Evolutionary conservation across 257 asterid species (phyloP).

Genomic region (Paulownia fortunei): DNA sequence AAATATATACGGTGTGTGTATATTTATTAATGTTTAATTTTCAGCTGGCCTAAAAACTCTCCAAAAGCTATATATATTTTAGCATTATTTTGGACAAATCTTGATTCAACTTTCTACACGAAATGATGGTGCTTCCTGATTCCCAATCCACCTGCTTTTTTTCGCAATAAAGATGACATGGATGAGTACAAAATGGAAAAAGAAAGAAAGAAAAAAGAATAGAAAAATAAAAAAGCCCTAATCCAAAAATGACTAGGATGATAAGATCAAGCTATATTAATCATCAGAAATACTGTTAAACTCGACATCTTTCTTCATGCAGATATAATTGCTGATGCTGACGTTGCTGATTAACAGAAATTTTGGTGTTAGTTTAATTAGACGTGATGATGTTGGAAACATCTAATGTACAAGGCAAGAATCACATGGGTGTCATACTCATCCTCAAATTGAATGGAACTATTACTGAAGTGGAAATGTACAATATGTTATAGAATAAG

Average conservation of each 20-base stretch:
- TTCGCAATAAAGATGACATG: not conserved
- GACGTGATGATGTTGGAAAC: not conserved
- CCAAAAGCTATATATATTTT: too few species aligned
- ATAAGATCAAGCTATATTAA: conserved; percentile 29
- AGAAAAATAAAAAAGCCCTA: not conserved
- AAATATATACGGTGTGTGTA: too few species aligned
- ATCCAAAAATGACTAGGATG: conserved; percentile 32
- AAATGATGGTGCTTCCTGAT: not conserved
- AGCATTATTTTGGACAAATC: not conserved
- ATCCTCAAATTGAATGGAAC: conserved; percentile 18
- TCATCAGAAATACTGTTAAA: conserved; percentile 2
- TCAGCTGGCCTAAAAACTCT: not conserved
- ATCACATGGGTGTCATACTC: conserved; percentile 23
- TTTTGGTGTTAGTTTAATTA: not conserved
- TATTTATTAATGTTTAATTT: too few species aligned
- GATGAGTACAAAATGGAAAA: not conserved
- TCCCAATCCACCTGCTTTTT: not conserved
- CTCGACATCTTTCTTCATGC: not conserved
- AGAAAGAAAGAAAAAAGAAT: not conserved
- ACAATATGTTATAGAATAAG: not conserved
- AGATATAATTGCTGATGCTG: not conserved
- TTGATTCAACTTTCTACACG: not conserved
- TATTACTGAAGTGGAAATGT: not conserved
- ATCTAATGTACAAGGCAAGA: not conserved
- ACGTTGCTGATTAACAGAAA: not conserved